phyloP scores from a whole-genome alignment of 495 filamentous ascomycete species.

The Lophiotrema nucula region DNA sequence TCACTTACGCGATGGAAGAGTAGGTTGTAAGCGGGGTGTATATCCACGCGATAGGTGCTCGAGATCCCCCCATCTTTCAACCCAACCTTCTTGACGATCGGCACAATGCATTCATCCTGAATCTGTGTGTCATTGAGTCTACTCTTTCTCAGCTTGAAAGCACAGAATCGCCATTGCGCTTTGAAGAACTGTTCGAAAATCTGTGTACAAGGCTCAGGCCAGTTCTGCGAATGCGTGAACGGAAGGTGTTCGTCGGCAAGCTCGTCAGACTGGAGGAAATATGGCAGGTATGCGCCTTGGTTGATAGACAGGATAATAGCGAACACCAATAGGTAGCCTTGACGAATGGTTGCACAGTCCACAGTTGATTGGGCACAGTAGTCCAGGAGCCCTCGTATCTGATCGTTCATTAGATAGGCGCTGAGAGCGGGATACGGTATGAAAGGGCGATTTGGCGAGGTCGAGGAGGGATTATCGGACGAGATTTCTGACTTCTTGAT shows the following conservation, averaged over 20 bases:
- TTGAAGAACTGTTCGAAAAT: slow-evolving; percentile 38
- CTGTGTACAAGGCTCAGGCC: not conserved
- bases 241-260: slow-evolving; percentile 35
- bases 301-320: slow-evolving; percentile 36
- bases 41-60: slow-evolving; percentile 4
- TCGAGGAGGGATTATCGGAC: too few species aligned
- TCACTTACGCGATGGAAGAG: slow-evolving; percentile 6
- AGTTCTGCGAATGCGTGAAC: slow-evolving; percentile 20
- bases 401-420: not conserved
- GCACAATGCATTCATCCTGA: slow-evolving; percentile 8
- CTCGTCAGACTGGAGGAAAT: slow-evolving; percentile 32
- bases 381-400: not conserved
- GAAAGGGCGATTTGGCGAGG: too few species aligned
- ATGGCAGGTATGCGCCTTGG: slow-evolving; percentile 25
- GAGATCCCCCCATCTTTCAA: not conserved
- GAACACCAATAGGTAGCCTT: slow-evolving; percentile 31
- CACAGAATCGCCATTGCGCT: slow-evolving; percentile 44
- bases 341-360: not conserved
- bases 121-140: slow-evolving; percentile 3
- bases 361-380: not conserved
- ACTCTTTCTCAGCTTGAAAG: slow-evolving; percentile 34
- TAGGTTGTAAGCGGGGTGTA: slow-evolving; percentile 13
- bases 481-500: too few species aligned
- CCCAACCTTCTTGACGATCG: slow-evolving; percentile 1
- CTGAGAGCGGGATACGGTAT: too few species aligned